Base-by-base conservation (phyloP, 352 stramenopile genomes). In the Phytophthora hybrid region DNA sequence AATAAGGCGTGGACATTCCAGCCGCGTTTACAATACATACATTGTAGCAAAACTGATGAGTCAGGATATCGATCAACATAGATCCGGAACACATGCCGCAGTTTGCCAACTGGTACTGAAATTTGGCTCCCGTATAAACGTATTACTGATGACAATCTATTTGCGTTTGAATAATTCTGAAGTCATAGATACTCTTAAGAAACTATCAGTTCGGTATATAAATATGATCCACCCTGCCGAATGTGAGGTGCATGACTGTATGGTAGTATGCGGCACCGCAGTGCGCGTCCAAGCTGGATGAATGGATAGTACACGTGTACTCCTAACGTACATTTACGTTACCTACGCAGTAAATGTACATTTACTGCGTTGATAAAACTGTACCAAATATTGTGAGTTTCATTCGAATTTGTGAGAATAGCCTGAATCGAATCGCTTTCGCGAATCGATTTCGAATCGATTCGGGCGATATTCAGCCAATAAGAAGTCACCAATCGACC, bases 1-100 rank as follows among this genome's bases (percentile, higher is more conserved):
- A n/a, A n/a, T n/a, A n/a, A n/a, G n/a, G n/a, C n/a, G n/a, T n/a
- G n/a, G n/a, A n/a, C n/a, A n/a, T n/a, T n/a, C n/a, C n/a, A n/a
- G n/a, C n/a, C n/a, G n/a, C n/a, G n/a, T n/a, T n/a, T n/a, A n/a
- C 31, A 7, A 34, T 7, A 34, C 31, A 3, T 41, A 41, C 34
- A 44, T 9, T 52, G 47, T 11, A 29, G 29, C n/a, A 18, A 56
- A 56, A 58, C 4, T 34, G 37, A n/a, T 55, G 58, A 56, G 58
- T 56, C 58, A 64, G 41, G 41, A 4, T 13, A n/a, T 56, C 58
- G 39, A 56, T 64, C 41, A 23, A 64, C 58, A 64, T 46, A 64
- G 39, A 64, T 64, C 58, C 58, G 26, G 58, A 31, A 3, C 21
- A 16, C 34, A 14, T 11, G 13, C 44, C 44, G 44, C 44, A 23